phyloP scores from a whole-genome alignment of 2,329 filamentous ascomycete genomes.

The Ophiocordyceps camponoti-saundersi region DNA sequence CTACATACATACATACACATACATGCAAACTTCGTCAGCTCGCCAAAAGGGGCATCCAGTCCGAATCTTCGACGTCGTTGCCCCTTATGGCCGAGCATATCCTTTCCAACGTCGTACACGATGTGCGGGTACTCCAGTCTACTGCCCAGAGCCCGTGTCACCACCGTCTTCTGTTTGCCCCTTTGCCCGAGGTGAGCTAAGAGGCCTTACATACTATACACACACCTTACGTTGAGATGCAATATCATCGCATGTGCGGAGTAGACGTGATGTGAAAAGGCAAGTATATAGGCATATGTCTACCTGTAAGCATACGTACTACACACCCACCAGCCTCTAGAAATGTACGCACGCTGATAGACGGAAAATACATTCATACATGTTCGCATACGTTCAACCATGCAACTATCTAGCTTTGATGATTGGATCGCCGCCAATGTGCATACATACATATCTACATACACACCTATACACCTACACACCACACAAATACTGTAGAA shows the following conservation, averaged over 20 bases:
- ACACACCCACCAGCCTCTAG: too few species aligned
- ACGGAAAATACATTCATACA: neutral
- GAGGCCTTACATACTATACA: neutral
- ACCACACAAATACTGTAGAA: too few species aligned
- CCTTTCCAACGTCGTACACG: neutral
- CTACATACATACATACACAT: too few species aligned
- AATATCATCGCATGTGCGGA: neutral
- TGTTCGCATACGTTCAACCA: too few species aligned
- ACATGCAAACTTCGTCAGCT: neutral
- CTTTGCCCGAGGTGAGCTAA: neutral
- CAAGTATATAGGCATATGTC: too few species aligned
- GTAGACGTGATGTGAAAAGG: too few species aligned
- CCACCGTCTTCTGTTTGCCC: neutral
- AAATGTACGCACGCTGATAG: too few species aligned
- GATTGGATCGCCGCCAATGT: too few species aligned
- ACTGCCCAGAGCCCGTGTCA: neutral
- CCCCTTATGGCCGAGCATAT: neutral
- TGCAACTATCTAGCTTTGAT: too few species aligned
- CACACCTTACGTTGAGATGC: neutral
- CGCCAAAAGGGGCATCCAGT: neutral
- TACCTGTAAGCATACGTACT: too few species aligned
- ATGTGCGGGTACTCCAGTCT: neutral
- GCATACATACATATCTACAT: too few species aligned
- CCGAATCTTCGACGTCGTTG: neutral
- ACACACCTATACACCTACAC: neutral